Evolutionary conservation across 2,329 filamentous ascomycete genomes (phyloP), one percentile per base, ranked within the genome.

Genomic region (Fusarium xyrophilum): DNA sequence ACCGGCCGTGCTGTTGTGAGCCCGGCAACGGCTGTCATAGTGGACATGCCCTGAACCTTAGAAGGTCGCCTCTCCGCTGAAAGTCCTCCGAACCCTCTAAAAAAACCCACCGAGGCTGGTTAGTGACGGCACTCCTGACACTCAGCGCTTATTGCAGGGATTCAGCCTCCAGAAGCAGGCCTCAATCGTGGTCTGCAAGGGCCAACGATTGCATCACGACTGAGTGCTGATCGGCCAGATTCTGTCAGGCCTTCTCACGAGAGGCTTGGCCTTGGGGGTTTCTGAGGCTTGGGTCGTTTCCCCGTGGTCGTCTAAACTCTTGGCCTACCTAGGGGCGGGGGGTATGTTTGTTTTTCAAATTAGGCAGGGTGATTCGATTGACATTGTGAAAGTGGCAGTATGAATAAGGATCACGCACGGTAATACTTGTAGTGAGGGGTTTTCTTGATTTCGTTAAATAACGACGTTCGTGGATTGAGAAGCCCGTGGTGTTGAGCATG

Each of bases 161-260:
- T 68, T n/a, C 44, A 14, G 38, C 51, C 53, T 40, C 28, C 27
- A 27, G 47, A 52, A 60, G 68, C 58, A 51, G 68, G 65, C 65
- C 67, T 69, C 51, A 66, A 63, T 60, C 50, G 55, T 70, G 58
- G 57, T 47, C 71, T 72, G 68, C 63, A 73, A 69, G 70, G 70
- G 67, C 67, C 68, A 69, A 59, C 57, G 68, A 76, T 76, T 75
- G 75, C 75, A 75, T 76, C 75, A 76, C 75, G 69, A 62, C 62
- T 63, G 71, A 56, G 59, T 60, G 73, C 62, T 73, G 74, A 76
- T 76, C 74, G 57, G 55, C 56, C 69, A 73, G 69, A 64, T 67
- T 67, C 69, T 68, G 56, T 60, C 21, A 67, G 53, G 68, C 69
- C 69, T 75, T 72, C 70, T 65, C 67, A 69, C 53, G 54, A 63